Base-by-base conservation (phyloP, 371 early-diverging fungal species). In the Lichtheimia corymbifera region DNA sequence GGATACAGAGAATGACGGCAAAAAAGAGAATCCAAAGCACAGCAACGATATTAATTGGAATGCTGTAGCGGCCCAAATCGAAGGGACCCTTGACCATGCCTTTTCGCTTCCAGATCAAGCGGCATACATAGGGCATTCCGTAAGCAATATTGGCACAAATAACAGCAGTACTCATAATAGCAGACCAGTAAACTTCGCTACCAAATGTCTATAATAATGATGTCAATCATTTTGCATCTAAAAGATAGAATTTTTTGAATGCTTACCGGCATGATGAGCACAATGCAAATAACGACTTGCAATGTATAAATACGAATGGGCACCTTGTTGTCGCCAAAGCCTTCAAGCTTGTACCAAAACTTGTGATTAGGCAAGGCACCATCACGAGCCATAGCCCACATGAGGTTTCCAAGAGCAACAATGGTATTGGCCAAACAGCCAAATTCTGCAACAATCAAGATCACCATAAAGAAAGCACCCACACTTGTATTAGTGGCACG, bases 361-460 rank as follows among this genome's bases (percentile, higher is more conserved):
- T 42, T 51, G 40, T 64, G 59, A 30, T 53, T 55, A 4, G 71
- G 71, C 20, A 71, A 28, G 28, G 56, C 59, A 3, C 64, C 60
- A 55, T 71, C 71, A 7, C 71, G 67, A 27, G 71, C 49, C 60
- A 71, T 61, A 12, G 71, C 58, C 67, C 67, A 71, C 2, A 71
- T 40, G 43, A 71, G 18, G 17, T 71, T 66, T 4, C 52, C 71
- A 40, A 42, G 40, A 3, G 65, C 66, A 11, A 67, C 42, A 24
- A 60, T 55, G 20, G 50, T 50, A 47, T 66, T 71, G 58, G 45
- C 44, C 51, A 62, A 41, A 6, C 62, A 65, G 25, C 67, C 71
- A 50, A 67, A 61, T 28, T 67, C 62, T 20, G 63, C 53, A 15
- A 67, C 60, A 40, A 64, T 28, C 12, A 71, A 58, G 41, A 71